These are phyloP conservation scores for Plicaturopsis crispa DNA, from an alignment of 768 basidiomycete species.

Conservation along the genomic window DNA sequence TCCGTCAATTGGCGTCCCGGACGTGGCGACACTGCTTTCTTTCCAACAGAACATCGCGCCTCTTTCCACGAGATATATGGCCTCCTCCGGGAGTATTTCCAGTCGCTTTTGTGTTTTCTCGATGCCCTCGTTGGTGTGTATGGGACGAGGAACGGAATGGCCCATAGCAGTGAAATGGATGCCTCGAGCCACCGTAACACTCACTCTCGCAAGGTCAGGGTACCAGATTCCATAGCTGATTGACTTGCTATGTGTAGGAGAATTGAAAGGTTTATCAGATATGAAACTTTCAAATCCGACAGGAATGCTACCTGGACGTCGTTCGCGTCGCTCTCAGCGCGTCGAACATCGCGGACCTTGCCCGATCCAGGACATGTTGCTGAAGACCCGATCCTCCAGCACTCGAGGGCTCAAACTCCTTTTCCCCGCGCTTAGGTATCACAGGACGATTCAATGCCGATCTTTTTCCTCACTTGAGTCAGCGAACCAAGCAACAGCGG, in stretches of 20 bases:
- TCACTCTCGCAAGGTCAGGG: constrained; percentile 51
- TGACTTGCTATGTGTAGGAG: constrained; percentile 44
- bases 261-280: constrained; percentile 3
- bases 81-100: constrained; percentile 92
- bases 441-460: constrained; percentile 41
- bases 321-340: constrained; percentile 68
- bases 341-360: constrained; percentile 82
- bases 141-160: constrained; percentile 55
- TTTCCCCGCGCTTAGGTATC: constrained; percentile 95
- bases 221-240: constrained; percentile 81
- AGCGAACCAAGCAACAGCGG: constrained; percentile 1
- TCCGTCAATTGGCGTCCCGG: constrained; percentile 25
- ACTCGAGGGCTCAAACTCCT: constrained; percentile 85
- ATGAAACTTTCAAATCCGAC: too few relatives aligned
- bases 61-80: constrained; percentile 87
- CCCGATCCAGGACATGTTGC: constrained; percentile 69
- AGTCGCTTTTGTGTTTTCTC: constrained; percentile 53
- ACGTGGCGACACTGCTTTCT: constrained; percentile 10
- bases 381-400: constrained; percentile 69
- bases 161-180: constrained; percentile 80
- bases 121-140: constrained; percentile 22
- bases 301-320: constrained; percentile 58
- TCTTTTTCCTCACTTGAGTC: constrained; percentile 12
- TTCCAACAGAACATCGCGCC: constrained; percentile 76
- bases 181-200: constrained; percentile 73